These are phyloP conservation scores for Saccharomyces hybrid DNA, from an alignment of 1,139 yeast genomes.

Conservation along the genomic window DNA sequence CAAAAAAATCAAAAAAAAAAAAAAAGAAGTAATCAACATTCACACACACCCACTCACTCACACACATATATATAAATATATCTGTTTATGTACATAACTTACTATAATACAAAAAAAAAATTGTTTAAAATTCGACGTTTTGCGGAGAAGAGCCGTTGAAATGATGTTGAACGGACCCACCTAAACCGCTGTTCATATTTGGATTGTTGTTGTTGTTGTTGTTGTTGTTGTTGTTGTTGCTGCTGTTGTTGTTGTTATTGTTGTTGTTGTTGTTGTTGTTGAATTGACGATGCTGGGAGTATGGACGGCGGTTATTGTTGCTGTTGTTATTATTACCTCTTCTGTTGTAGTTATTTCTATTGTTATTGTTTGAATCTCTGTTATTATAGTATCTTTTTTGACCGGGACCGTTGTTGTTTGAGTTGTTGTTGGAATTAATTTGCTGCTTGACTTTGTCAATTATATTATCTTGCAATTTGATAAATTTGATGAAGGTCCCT, in stretches of 20 bases:
- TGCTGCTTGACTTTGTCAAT: conserved; percentile 74
- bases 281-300: conserved; percentile 11
- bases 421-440: conserved; percentile 32
- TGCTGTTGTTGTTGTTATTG: conserved; percentile 11
- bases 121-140: conserved; percentile 12
- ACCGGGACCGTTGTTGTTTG: conserved; percentile 24
- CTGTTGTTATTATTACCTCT: conserved; percentile 14
- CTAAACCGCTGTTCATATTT: conserved; percentile 14
- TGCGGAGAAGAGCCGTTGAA: conserved; percentile 7
- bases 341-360: conserved; percentile 25
- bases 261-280: conserved; percentile 9
- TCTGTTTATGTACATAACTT: background rate
- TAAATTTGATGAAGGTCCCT: conserved; percentile 70
- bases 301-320: conserved; percentile 7
- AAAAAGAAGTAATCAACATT: background rate
- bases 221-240: conserved; percentile 12
- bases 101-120: background rate
- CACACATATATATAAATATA: background rate
- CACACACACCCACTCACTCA: background rate
- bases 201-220: conserved; percentile 17
- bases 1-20: background rate
- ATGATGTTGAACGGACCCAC: conserved; percentile 28
- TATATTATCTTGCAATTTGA: conserved; percentile 58
- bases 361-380: conserved; percentile 9
- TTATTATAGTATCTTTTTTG: conserved; percentile 17